phyloP scores from a whole-genome alignment of 257 asterid genomes.

The Mentha longifolia region DNA sequence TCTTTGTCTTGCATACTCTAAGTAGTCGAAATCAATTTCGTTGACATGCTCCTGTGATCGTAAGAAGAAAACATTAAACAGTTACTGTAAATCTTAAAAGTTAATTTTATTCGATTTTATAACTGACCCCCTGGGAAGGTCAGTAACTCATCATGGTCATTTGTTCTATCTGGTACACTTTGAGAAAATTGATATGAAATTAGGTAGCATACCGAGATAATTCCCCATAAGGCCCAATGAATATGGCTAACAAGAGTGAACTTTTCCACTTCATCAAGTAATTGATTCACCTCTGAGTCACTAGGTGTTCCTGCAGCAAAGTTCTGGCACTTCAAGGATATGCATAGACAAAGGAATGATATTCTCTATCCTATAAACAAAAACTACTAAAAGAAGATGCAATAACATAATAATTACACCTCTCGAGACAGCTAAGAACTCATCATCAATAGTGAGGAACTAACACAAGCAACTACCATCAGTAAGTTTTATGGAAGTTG shows the following conservation, averaged over 20 bases:
- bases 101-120: background rate
- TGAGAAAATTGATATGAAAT: constrained; percentile 15
- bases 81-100: background rate
- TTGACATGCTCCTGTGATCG: constrained; percentile 60
- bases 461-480: constrained; percentile 1
- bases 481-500: constrained; percentile 8
- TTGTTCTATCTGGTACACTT: background rate
- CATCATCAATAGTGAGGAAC: constrained; percentile 9
- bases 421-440: constrained; percentile 5
- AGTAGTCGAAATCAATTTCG: constrained; percentile 63
- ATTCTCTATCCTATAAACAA: background rate
- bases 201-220: constrained; percentile 67
- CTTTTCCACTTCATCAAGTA: constrained; percentile 68
- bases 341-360: background rate
- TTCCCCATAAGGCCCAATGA: constrained; percentile 93
- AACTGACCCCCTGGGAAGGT: background rate
- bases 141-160: background rate
- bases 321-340: constrained; percentile 28
- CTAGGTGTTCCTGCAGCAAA: constrained; percentile 62
- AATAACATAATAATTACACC: background rate
- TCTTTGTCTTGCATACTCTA: constrained; percentile 67
- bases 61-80: constrained; percentile 8
- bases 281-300: constrained; percentile 54
- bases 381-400: background rate
- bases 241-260: constrained; percentile 85